Percentiles rank a stretch among this genome's conserved stretches.
Conservation (phyloP, 2,329 filamentous ascomycete species). For the Escovopsis sp. region DNA sequence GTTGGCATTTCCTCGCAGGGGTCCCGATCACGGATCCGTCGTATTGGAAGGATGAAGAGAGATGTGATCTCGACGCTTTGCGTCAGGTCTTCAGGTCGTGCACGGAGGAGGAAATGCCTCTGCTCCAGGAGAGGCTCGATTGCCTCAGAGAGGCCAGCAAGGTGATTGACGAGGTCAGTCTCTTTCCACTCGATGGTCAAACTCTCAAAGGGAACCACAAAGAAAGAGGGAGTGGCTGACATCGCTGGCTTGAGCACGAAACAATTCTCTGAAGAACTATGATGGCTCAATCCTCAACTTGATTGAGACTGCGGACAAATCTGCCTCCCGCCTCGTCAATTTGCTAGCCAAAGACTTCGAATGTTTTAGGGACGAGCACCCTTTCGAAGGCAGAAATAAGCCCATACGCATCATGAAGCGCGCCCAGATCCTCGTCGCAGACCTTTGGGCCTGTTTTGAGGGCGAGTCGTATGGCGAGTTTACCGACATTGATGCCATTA, state of each 20-base stretch:
- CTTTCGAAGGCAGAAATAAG: conserved; percentile 53
- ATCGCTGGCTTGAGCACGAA: background rate
- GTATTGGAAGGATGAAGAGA: conserved; percentile 67
- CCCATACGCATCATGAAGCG: conserved; percentile 77
- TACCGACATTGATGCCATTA: conserved; percentile 83
- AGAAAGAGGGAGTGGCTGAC: too few species aligned
- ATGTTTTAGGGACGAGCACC: conserved; percentile 72
- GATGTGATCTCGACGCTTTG: conserved; percentile 61
- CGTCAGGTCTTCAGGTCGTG: conserved; percentile 71
- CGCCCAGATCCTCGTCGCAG: conserved; percentile 89
- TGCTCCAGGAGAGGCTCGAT: conserved; percentile 60
- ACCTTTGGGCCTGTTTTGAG: conserved; percentile 91
- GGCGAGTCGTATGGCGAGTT: conserved; percentile 68
- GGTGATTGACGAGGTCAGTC: conserved; percentile 57
- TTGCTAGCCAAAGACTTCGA: conserved; percentile 65
- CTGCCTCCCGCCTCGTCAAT: conserved; percentile 75
- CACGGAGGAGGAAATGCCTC: conserved; percentile 73
- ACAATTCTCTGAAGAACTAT: conserved; percentile 46
- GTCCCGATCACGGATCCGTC: conserved; percentile 79
- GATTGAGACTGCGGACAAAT: conserved; percentile 58
- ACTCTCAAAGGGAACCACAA: too few species aligned
- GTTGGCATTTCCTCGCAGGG: conserved; percentile 25
- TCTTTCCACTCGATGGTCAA: background rate
- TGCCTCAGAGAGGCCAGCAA: conserved; percentile 73
- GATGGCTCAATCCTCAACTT: conserved; percentile 58